Evolutionary conservation across 139 green algal genomes (phyloP).

Genomic region (Chlorella sp.): DNA sequence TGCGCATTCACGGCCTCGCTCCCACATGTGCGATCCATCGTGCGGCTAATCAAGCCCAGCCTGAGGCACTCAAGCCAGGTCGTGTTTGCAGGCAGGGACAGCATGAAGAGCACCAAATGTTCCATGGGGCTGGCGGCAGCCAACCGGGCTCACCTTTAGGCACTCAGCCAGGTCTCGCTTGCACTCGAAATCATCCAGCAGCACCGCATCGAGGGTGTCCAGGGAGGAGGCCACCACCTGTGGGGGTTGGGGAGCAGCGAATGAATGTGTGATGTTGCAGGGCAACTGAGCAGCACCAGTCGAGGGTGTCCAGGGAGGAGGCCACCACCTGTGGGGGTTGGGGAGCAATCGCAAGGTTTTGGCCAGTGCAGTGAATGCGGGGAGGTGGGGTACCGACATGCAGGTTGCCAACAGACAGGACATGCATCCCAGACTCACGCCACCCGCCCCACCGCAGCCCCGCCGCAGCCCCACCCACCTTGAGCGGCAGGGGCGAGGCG

Average conservation of each 20-base stretch:
- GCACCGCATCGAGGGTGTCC: conserved; percentile 64
- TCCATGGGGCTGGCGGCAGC: no score
- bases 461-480: conserved; percentile 41
- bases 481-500: conserved; percentile 68
- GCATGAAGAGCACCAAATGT: no score
- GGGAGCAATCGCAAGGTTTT: neutral
- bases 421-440: neutral
- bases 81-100: no score
- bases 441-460: neutral
- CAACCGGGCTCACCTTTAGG: conserved; percentile 50
- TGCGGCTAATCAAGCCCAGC: no score
- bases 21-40: no score
- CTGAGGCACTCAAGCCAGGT: no score
- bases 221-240: conserved; percentile 80
- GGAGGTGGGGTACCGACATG: neutral
- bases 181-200: conserved; percentile 66
- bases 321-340: conserved; percentile 66
- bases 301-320: conserved; percentile 68
- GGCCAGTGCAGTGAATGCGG: neutral
- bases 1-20: no score
- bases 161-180: conserved; percentile 73
- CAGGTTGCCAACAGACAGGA: no score
- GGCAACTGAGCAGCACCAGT: conserved; percentile 68
- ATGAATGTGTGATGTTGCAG: no score
- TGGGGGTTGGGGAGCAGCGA: neutral